Evolutionary conservation across 2,329 filamentous ascomycete genomes (phyloP), one percentile per base, ranked within the genome.

Genomic region (Fusarium metavorans): DNA sequence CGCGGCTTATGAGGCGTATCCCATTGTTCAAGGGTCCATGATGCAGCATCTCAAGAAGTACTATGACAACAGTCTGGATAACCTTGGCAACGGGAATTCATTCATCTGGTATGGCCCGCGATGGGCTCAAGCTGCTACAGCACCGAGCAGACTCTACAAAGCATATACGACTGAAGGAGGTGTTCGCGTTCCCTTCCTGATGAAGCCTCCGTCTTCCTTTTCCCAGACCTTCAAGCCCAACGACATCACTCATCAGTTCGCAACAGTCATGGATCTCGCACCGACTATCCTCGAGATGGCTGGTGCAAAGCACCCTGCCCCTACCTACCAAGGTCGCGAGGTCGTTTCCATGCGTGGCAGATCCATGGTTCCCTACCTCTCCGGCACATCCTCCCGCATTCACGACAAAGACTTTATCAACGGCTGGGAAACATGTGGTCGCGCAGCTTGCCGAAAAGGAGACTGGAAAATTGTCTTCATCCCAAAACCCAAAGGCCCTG

Each of bases 381-480:
- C 60, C 27, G 85, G 83, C 1, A 56, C 75, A 0, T 70, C 80
- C 3, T 79, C 83, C 3, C 85, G 90, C 50, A 80, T 78, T 68
- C 81, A 91, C 76, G 84, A 84, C 2, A 79, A 85, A 41, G 85
- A 89, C 67, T 87, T 87, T 71, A 85, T 90, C 60, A 73, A 77
- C 60, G 89, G 88, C 27, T 91, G 89, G 88, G 88, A 91, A 71
- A 87, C 86, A 0, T 90, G 86, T 73, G 87, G 87, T 0, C 84
- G 86, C 5, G 75, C 71, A 3, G 89, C 89, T 0, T 84, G 90
- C 27, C 87, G 88, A 50, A 87, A 86, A 63, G 88, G 86, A 9
- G 84, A 88, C 74, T 91, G 86, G 85, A 91, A 90, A 78, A 88
- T 88, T 6, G 85, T 89, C 50, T 90, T 88, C 76, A 88, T 90